phyloP scores from a whole-genome alignment of 2,329 filamentous ascomycete genomes.

The Aspergillus eucalypticola region DNA sequence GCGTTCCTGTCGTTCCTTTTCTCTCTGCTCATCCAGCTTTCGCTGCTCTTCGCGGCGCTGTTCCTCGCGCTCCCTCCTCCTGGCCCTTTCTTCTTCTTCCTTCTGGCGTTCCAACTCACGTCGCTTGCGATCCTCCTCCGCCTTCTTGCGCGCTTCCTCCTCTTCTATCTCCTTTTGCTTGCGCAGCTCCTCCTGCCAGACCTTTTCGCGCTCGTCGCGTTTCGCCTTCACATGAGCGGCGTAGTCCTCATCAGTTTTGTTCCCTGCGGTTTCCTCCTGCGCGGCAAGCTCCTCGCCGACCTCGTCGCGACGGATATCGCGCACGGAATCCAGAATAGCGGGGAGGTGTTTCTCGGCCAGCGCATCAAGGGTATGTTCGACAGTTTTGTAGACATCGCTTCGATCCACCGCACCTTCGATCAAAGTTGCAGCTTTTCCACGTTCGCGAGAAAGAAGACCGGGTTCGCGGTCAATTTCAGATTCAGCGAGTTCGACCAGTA shows the following conservation, averaged over 20 bases:
- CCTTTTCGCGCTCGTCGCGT: slow-evolving; percentile 53
- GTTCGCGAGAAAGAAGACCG: slow-evolving; percentile 61
- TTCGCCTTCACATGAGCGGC: slow-evolving; percentile 54
- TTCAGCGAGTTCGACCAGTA: slow-evolving; percentile 58
- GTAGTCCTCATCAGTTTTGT: slow-evolving; percentile 63
- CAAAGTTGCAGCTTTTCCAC: slow-evolving; percentile 62
- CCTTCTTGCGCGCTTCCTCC: slow-evolving; percentile 42
- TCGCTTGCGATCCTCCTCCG: slow-evolving; percentile 46
- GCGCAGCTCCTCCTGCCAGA: slow-evolving; percentile 52
- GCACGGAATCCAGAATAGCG: slow-evolving; percentile 55
- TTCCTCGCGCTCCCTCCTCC: slow-evolving; percentile 53
- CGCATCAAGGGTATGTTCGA: slow-evolving; percentile 56
- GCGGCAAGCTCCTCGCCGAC: slow-evolving; percentile 59
- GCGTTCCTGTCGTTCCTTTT: slow-evolving; percentile 52
- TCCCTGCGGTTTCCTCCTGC: slow-evolving; percentile 57
- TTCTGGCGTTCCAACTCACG: slow-evolving; percentile 47
- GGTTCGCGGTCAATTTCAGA: slow-evolving; percentile 64
- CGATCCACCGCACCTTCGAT: slow-evolving; percentile 66
- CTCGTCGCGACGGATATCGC: slow-evolving; percentile 59
- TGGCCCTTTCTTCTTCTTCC: slow-evolving; percentile 49
- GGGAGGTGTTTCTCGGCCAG: slow-evolving; percentile 57
- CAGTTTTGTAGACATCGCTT: slow-evolving; percentile 61
- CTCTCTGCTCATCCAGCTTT: slow-evolving; percentile 54
- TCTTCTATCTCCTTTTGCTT: slow-evolving; percentile 55
- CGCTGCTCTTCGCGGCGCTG: slow-evolving; percentile 53